These are phyloP conservation scores for Prunus dulcis DNA, from an alignment of 306 rosid genomes.

Conservation along the genomic window DNA sequence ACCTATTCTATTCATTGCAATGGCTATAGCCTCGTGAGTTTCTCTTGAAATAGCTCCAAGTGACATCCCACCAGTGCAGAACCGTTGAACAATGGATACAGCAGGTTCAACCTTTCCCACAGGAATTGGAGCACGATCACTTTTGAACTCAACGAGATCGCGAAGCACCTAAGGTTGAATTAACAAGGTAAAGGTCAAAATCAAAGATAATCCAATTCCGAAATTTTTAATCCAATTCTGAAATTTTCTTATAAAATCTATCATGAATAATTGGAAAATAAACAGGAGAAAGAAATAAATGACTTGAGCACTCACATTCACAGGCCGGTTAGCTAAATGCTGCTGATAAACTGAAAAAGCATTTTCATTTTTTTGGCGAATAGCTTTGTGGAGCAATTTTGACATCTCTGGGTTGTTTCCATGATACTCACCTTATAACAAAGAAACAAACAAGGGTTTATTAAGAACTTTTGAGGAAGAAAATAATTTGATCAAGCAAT, in stretches of 20 bases:
- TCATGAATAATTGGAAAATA: conserved; percentile 2
- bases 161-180: conserved; percentile 74
- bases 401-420: conserved; percentile 99
- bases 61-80: conserved; percentile 99
- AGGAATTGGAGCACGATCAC: conserved; percentile 82
- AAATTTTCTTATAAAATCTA: not conserved
- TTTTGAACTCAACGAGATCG: conserved; percentile 92
- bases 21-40: conserved; percentile 97
- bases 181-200: conserved; percentile 13
- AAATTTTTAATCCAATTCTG: not conserved
- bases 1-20: conserved; percentile 98
- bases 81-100: conserved; percentile 79
- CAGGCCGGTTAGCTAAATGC: conserved; percentile 96
- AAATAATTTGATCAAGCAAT: not conserved
- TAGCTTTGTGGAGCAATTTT: conserved; percentile 98
- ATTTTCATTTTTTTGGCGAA: conserved; percentile 94
- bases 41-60: conserved; percentile 99
- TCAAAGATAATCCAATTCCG: conserved; percentile 1
- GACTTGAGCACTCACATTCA: conserved; percentile 60
- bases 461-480: not conserved
- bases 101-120: conserved; percentile 99
- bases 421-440: conserved; percentile 83
- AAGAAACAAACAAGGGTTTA: conserved; percentile 11
- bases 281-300: conserved; percentile 6
- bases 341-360: conserved; percentile 95